These are phyloP conservation scores for Mortierella sp. DNA, from an alignment of 371 early-diverging fungal genomes.

Conservation along the genomic window DNA sequence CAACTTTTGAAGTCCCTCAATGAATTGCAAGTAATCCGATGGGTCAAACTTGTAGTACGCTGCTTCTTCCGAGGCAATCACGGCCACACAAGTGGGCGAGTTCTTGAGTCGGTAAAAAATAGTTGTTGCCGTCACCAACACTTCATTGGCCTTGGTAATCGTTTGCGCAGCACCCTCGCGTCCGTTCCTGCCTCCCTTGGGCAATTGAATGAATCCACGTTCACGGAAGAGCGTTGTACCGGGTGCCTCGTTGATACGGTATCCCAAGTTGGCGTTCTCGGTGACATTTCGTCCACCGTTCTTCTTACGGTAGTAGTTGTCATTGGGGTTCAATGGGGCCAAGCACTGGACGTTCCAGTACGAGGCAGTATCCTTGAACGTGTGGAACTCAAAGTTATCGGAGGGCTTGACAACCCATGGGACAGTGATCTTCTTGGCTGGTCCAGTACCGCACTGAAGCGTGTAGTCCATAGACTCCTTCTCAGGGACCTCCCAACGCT, in stretches of 20 bases:
- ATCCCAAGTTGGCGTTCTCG: not conserved
- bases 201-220: conserved; percentile 38
- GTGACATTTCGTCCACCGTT: not conserved
- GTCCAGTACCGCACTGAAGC: conserved; percentile 28
- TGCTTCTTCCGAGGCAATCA: conserved; percentile 49
- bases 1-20: conserved; percentile 39
- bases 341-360: conserved; percentile 46
- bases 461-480: conserved; percentile 40
- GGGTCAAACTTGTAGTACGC: conserved; percentile 31
- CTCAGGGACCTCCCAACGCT: conserved; percentile 42
- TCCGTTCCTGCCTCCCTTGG: conserved; percentile 30
- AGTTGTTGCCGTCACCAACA: conserved; percentile 31
- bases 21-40: conserved; percentile 38
- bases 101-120: conserved; percentile 40
- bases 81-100: conserved; percentile 39
- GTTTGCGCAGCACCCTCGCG: conserved; percentile 15
- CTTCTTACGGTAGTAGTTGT: conserved; percentile 12
- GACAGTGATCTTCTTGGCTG: conserved; percentile 30
- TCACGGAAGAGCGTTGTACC: conserved; percentile 34
- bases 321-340: conserved; percentile 21
- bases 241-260: conserved; percentile 23
- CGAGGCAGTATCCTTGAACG: conserved; percentile 38
- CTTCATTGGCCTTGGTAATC: conserved; percentile 34
- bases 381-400: conserved; percentile 23
- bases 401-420: conserved; percentile 46